A percentile compares a stretch with the other conserved stretches of the same genome.
These are phyloP conservation scores for Hamamelis virginiana DNA, from an alignment of 164 flowering plant genomes.

Conservation along the genomic window DNA sequence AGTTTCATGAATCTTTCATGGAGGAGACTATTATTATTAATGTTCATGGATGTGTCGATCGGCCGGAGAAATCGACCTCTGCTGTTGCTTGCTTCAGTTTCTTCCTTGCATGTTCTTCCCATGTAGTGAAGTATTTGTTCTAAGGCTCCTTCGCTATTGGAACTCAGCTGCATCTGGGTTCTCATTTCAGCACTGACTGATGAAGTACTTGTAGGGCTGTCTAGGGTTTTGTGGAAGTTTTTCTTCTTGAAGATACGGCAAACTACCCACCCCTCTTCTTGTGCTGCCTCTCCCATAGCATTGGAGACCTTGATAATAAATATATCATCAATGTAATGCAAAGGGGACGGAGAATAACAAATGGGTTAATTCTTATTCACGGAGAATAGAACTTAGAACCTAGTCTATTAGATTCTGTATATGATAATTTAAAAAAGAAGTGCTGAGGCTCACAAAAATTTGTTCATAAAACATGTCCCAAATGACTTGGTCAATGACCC, in stretches of 20 bases:
- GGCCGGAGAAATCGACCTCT: conserved; percentile 9
- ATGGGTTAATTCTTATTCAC: too few relatives aligned
- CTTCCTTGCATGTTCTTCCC: conserved; percentile 65
- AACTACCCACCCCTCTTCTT: conserved; percentile 91
- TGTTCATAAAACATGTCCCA: too few relatives aligned
- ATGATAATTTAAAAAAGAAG: too few relatives aligned
- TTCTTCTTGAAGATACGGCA: conserved; percentile 88
- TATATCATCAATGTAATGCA: neutral
- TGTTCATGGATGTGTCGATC: conserved; percentile 5
- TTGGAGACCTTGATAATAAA: conserved; percentile 16
- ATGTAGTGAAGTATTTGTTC: conserved; percentile 73
- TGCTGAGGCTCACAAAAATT: too few relatives aligned
- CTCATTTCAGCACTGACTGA: conserved; percentile 19
- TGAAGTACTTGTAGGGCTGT: conserved; percentile 38
- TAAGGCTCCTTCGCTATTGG: conserved; percentile 45
- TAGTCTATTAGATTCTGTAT: too few relatives aligned
- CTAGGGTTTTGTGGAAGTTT: conserved; percentile 59
- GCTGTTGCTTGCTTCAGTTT: conserved; percentile 24
- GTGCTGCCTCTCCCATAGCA: conserved; percentile 23
- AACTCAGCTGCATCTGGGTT: conserved; percentile 22
- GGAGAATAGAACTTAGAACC: too few relatives aligned
- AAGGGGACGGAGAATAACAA: too few relatives aligned
- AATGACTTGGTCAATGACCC: too few relatives aligned
- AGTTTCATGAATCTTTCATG: conserved; percentile 45
- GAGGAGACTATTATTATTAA: conserved; percentile 11